Conservation (phyloP, 2,329 filamentous ascomycete genomes). For the Botryosphaeria agaves region DNA sequence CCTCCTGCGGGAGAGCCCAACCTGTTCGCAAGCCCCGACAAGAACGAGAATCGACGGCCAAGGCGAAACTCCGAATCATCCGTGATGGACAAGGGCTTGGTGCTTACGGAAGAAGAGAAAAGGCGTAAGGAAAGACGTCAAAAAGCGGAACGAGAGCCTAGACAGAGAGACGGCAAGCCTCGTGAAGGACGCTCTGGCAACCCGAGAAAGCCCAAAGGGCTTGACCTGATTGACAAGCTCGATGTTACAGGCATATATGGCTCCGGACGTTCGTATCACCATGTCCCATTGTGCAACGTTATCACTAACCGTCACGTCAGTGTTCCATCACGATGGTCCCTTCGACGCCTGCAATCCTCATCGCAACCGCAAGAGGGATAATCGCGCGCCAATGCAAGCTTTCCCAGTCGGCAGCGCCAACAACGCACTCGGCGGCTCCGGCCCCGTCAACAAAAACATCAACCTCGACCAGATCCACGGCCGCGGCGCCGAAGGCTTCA, state of each 20-base stretch:
- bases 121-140: constrained; percentile 33
- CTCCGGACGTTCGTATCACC: constrained; percentile 54
- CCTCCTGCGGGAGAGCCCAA: constrained; percentile 19
- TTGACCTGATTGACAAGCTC: constrained; percentile 92
- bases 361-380: constrained; percentile 70
- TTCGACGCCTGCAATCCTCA: constrained; percentile 94
- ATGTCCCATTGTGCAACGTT: neutral
- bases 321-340: constrained; percentile 94
- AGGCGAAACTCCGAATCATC: constrained; percentile 72
- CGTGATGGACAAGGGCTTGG: constrained; percentile 43
- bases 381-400: constrained; percentile 84
- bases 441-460: constrained; percentile 63
- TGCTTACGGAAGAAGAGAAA: constrained; percentile 38
- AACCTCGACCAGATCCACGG: constrained; percentile 85
- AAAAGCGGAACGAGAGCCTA: constrained; percentile 10
- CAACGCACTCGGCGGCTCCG: constrained; percentile 76
- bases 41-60: constrained; percentile 29
- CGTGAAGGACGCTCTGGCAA: constrained; percentile 16
- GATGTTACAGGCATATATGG: constrained; percentile 95
- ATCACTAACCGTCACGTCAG: constrained; percentile 28
- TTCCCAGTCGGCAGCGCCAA: constrained; percentile 88
- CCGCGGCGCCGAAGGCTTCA: constrained; percentile 67
- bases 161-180: constrained; percentile 29
- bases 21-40: constrained; percentile 27
- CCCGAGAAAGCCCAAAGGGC: constrained; percentile 23